Conservation (phyloP, 108 stramenopile genomes). For the Nitzschia palea region DNA sequence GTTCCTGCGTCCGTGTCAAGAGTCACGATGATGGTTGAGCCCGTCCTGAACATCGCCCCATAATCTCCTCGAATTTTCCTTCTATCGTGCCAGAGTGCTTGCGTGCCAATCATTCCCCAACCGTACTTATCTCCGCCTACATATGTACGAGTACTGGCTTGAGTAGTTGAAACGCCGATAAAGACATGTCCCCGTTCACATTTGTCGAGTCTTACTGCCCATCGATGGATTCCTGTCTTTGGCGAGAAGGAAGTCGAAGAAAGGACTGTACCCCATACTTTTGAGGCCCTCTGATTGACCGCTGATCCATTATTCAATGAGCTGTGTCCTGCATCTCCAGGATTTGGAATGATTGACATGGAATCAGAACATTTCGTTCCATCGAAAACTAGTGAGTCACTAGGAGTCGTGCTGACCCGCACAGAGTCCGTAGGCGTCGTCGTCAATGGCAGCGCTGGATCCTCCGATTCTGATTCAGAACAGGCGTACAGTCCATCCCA, state of each 20-base stretch:
- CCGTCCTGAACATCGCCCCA: slow-evolving; percentile 76
- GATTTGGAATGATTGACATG: slow-evolving; percentile 60
- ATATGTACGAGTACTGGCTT: slow-evolving; percentile 87
- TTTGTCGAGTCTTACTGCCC: slow-evolving; percentile 85
- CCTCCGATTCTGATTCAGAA: slow-evolving; percentile 48
- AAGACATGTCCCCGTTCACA: slow-evolving; percentile 94
- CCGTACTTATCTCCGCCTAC: slow-evolving; percentile 96
- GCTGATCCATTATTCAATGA: slow-evolving; percentile 35
- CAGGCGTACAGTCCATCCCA: slow-evolving; percentile 67
- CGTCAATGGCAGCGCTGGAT: slow-evolving; percentile 27
- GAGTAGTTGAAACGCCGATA: slow-evolving; percentile 91
- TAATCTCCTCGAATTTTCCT: slow-evolving; percentile 81
- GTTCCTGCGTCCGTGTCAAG: slow-evolving; percentile 86
- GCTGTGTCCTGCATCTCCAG: neutral
- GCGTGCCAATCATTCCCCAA: slow-evolving; percentile 97
- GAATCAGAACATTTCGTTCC: slow-evolving; percentile 82
- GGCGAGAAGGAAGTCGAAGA: slow-evolving; percentile 62
- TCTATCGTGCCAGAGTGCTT: slow-evolving; percentile 94
- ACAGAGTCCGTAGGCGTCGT: slow-evolving; percentile 37
- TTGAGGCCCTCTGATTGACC: slow-evolving; percentile 79
- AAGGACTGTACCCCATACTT: slow-evolving; percentile 84
- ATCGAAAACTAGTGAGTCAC: slow-evolving; percentile 61
- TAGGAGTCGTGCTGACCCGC: slow-evolving; percentile 44
- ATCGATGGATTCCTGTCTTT: slow-evolving; percentile 78
- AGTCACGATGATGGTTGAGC: slow-evolving; percentile 72